Evolutionary conservation across 2,329 filamentous ascomycete species (phyloP).

Genomic region (Pseudogymnoascus sp.): DNA sequence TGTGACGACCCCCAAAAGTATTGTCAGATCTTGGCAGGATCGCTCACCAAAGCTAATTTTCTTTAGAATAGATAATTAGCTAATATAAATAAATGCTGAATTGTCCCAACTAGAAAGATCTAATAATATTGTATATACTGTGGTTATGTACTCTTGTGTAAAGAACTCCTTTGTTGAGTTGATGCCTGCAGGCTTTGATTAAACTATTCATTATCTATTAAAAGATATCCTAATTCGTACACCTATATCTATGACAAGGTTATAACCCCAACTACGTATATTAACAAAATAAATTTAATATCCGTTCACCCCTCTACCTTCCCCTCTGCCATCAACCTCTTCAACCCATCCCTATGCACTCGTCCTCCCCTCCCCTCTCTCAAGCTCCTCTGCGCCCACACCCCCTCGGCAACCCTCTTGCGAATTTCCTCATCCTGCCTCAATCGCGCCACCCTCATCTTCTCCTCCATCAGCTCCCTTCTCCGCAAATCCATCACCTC

Average conservation of each 20-base stretch:
- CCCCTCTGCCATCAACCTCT: neutral
- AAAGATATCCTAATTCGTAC: neutral
- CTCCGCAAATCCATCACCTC: slow-evolving; percentile 4
- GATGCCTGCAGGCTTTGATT: neutral
- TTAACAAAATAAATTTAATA: neutral
- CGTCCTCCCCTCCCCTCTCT: slow-evolving; percentile 11
- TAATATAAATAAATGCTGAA: too few species aligned
- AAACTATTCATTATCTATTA: slow-evolving; percentile 5
- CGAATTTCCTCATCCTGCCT: slow-evolving; percentile 24
- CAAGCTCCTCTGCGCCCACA: neutral
- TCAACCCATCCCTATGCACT: slow-evolving; percentile 8
- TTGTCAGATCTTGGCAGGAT: too few species aligned
- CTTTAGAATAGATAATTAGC: too few species aligned
- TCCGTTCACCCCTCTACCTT: slow-evolving; percentile 9
- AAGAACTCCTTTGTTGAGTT: neutral
- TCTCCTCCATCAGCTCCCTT: slow-evolving; percentile 1
- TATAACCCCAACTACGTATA: neutral
- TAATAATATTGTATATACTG: neutral
- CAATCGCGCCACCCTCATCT: slow-evolving; percentile 14
- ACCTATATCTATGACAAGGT: neutral
- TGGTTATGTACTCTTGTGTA: neutral
- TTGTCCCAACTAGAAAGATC: too few species aligned
- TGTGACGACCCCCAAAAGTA: too few species aligned
- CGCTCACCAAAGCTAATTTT: too few species aligned
- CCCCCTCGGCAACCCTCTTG: neutral